A percentile compares a stretch with the other conserved stretches of the same genome.
Conservation (phyloP, 1,284 basidiomycete species). For the Testicularia cyperi region DNA sequence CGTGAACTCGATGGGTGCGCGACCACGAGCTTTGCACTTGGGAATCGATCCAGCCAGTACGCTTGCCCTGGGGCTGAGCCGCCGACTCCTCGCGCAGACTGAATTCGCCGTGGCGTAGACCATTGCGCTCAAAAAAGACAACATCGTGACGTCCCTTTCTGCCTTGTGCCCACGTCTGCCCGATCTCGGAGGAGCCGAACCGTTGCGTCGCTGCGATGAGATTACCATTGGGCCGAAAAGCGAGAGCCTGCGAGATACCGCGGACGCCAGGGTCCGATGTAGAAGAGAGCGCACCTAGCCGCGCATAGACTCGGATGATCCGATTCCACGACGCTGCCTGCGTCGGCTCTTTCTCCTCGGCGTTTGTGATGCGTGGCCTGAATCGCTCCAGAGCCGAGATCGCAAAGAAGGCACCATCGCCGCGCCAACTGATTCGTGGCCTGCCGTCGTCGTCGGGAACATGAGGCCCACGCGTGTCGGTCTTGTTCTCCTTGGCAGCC, state of each 20-base stretch:
- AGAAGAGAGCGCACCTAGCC: slow-evolving; percentile 75
- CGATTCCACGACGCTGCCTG: slow-evolving; percentile 68
- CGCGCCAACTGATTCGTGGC: slow-evolving; percentile 85
- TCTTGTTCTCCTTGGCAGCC: slow-evolving; percentile 44
- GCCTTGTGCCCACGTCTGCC: slow-evolving; percentile 41
- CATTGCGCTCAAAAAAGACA: slow-evolving; percentile 94
- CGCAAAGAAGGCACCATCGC: slow-evolving; percentile 85
- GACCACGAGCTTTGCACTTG: slow-evolving; percentile 18
- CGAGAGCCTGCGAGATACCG: slow-evolving; percentile 77
- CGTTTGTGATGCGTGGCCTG: slow-evolving; percentile 1
- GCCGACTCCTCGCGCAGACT: slow-evolving; percentile 66
- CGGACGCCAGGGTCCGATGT: slow-evolving; percentile 77
- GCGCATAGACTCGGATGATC: slow-evolving; percentile 67
- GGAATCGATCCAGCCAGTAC: slow-evolving; percentile 15
- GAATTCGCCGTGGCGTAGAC: slow-evolving; percentile 87
- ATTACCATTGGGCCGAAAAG: slow-evolving; percentile 84
- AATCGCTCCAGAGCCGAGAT: slow-evolving; percentile 70
- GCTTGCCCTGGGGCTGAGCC: slow-evolving; percentile 54
- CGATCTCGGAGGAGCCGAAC: slow-evolving; percentile 71
- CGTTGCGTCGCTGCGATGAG: slow-evolving; percentile 80
- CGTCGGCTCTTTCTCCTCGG: too few relatives aligned
- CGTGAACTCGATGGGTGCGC: slow-evolving; percentile 67
- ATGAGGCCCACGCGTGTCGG: slow-evolving; percentile 53
- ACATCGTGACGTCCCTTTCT: slow-evolving; percentile 72
- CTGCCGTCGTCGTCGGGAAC: slow-evolving; percentile 70